Conservation (phyloP, 1,139 yeast species). For the Protomyces inundatus region DNA sequence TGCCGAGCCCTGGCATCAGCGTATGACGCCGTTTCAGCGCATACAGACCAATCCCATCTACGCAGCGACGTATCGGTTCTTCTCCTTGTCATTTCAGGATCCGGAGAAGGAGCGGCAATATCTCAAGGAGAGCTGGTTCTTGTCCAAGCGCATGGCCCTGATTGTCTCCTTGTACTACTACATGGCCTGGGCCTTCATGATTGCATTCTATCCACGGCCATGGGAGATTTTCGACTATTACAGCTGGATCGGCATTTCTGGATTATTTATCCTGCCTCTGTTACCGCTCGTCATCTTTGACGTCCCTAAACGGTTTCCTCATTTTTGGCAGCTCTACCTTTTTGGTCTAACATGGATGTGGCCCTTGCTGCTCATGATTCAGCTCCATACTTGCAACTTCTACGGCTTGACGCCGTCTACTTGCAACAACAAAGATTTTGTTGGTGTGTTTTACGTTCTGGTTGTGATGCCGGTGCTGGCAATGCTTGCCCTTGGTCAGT, state of each 20-base stretch:
- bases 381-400: constrained; percentile 8
- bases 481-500: constrained; percentile 3
- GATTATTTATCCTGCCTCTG: constrained; percentile 9
- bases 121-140: constrained; percentile 14
- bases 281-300: constrained; percentile 1
- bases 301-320: constrained; percentile 4
- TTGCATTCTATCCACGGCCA: constrained; percentile 20
- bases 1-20: background rate
- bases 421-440: constrained; percentile 17
- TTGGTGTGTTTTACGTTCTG: constrained; percentile 15
- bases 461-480: constrained; percentile 16
- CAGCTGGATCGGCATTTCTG: constrained; percentile 6
- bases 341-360: constrained; percentile 15
- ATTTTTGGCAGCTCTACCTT: constrained; percentile 7
- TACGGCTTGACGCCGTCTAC: background rate
- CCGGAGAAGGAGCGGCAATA: constrained; percentile 24
- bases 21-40: background rate
- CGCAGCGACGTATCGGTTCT: background rate
- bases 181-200: constrained; percentile 14
- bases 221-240: constrained; percentile 3
- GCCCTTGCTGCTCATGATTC: constrained; percentile 3
- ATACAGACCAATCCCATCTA: background rate
- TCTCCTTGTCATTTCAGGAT: constrained; percentile 13
- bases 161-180: constrained; percentile 11
- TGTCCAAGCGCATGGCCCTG: constrained; percentile 15